Conservation (phyloP, 2,329 filamentous ascomycete genomes). For the Phyllosticta citribraziliensis region DNA sequence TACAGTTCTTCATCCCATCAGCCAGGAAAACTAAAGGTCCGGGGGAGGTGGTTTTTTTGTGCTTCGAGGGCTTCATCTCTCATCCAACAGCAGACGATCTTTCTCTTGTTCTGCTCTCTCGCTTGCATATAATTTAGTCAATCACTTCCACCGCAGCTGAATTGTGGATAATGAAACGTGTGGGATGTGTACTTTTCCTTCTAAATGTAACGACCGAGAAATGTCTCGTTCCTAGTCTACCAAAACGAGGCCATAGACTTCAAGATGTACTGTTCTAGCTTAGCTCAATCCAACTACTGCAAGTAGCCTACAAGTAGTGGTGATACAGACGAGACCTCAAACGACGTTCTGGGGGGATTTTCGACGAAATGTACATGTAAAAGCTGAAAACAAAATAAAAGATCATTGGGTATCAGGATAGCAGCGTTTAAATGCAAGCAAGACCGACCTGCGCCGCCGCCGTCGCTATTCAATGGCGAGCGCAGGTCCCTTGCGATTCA, state of each 20-base stretch:
- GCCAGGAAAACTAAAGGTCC: too few relatives aligned
- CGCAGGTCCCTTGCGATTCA: not conserved
- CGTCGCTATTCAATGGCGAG: not conserved
- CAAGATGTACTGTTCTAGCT: not conserved
- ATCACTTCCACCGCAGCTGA: too few relatives aligned
- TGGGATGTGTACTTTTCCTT: not conserved
- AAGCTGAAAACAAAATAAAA: not conserved
- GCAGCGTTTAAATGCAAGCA: not conserved
- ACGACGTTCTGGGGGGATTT: not conserved
- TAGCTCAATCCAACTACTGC: not conserved
- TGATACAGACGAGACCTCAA: not conserved
- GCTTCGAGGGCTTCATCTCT: too few relatives aligned
- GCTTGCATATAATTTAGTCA: too few relatives aligned
- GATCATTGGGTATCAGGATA: not conserved
- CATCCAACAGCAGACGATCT: too few relatives aligned
- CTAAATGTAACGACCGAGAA: not conserved
- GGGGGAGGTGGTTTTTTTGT: too few relatives aligned
- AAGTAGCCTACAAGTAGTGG: not conserved
- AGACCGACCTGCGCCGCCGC: not conserved
- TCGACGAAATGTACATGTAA: not conserved
- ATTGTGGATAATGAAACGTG: too few relatives aligned
- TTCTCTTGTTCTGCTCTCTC: too few relatives aligned
- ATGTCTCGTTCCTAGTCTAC: not conserved
- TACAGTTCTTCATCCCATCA: too few relatives aligned
- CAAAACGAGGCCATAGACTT: not conserved